Base-by-base conservation (phyloP, 257 asterid species). In the Anisodus tanguticus region DNA sequence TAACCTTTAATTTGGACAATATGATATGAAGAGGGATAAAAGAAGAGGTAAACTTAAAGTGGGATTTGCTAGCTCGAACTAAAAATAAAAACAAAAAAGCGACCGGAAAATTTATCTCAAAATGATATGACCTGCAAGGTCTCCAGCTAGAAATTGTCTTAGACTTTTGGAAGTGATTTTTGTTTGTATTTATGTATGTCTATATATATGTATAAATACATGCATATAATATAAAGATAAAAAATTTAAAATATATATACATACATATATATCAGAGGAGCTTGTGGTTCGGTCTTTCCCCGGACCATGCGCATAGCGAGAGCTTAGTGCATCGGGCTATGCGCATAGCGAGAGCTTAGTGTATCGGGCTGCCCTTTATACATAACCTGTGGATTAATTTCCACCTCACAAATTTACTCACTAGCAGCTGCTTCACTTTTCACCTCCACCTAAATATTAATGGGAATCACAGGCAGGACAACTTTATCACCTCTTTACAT, bases 401-500 rank as follows among this genome's bases (percentile, higher is more conserved):
- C 93, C 91, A 94, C 94, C 97, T 92, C 94, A 85, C 92, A 55
- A 86, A 64, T 53, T 53, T 77, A 64, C 81, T 86, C 81, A 83
- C 67, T 54, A 63, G 80, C 67, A 82, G 84, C 88, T 51, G 26
- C 74, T 35, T 87, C 86, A 41, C 15, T 91, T 88, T 91, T 80
- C 89, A 89, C 90, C 90, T 37, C 91, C 84, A 88, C 84, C 78
- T 41, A 69, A 69, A 7, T 91, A 97, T 93, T 97, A 92, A 97
- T 95, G 95, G 85, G 85, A 68, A 60, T 97, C 99, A 97, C 99
- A 97, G 91, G 97, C 17, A 77, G 87, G 83, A 51, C 80, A 70
- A 85, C 87, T 85, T 90, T 92, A 90, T 85, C 93, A 88, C 94
- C 94, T 89, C 87, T 94, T 94, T 92, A 84, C 99, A 94, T 93